phyloP scores from a whole-genome alignment of 2,329 filamentous ascomycete genomes.

The Dryadomyces quercus-mongolicae region DNA sequence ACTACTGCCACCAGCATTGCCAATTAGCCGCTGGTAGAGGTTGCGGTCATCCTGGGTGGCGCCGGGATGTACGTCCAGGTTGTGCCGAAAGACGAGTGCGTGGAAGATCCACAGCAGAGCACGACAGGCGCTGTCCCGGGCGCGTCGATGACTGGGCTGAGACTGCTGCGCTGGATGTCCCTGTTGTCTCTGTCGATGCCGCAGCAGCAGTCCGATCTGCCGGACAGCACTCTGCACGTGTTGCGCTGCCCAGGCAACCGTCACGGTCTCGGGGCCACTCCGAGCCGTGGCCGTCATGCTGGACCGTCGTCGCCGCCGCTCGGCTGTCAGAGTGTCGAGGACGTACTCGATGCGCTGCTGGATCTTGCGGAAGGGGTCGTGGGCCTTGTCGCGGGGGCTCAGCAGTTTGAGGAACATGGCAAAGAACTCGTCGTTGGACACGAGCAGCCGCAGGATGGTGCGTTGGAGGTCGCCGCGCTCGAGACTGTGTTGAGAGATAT shows the following conservation, averaged over 20 bases:
- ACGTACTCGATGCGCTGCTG: slow-evolving; percentile 34
- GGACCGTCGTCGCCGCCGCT: not conserved
- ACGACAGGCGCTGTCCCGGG: slow-evolving; percentile 32
- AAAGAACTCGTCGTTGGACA: slow-evolving; percentile 42
- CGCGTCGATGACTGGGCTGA: slow-evolving; percentile 8
- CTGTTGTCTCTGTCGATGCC: slow-evolving; percentile 4
- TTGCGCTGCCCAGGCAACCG: slow-evolving; percentile 36
- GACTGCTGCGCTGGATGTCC: not conserved
- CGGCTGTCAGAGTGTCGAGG: slow-evolving; percentile 31
- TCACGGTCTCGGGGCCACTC: slow-evolving; percentile 6
- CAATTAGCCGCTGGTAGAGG: slow-evolving; percentile 35
- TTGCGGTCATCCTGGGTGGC: slow-evolving; percentile 25
- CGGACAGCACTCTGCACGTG: slow-evolving; percentile 31
- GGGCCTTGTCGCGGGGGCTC: slow-evolving; percentile 29
- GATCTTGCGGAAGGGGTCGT: slow-evolving; percentile 35
- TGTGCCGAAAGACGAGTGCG: slow-evolving; percentile 25
- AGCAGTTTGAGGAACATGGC: slow-evolving; percentile 36
- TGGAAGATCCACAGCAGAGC: slow-evolving; percentile 35
- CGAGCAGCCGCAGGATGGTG: slow-evolving; percentile 40
- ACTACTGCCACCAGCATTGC: slow-evolving; percentile 25
- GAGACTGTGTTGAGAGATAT: no score
- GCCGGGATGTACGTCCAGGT: slow-evolving; percentile 24
- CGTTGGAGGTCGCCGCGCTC: slow-evolving; percentile 34
- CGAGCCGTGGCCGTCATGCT: not conserved
- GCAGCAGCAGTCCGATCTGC: slow-evolving; percentile 29